Conservation (phyloP, 305 asterid genomes). For the Fraxinus dipetala region DNA sequence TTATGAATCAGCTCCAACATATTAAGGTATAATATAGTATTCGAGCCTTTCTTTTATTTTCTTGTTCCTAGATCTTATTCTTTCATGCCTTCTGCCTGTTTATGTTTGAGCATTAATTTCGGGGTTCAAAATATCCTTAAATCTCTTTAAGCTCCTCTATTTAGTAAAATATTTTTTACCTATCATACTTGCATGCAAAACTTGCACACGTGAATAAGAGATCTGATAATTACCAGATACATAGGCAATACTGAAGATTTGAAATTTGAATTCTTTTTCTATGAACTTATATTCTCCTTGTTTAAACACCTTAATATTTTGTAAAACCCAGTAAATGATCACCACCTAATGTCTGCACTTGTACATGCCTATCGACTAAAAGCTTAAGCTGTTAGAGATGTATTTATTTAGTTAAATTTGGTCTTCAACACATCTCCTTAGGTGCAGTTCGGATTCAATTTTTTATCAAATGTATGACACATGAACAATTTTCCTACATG, state of each 20-base stretch:
- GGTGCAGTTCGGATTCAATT: neutral
- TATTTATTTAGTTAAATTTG: neutral
- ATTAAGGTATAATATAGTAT: constrained; percentile 44
- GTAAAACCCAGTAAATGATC: neutral
- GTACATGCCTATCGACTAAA: neutral
- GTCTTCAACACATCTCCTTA: neutral
- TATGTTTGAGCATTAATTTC: neutral
- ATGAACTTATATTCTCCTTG: neutral
- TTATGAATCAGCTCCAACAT: constrained; percentile 62
- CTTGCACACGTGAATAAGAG: neutral
- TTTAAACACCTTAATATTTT: neutral
- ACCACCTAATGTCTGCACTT: neutral
- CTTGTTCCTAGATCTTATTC: neutral
- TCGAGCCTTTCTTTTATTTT: neutral
- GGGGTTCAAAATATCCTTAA: neutral
- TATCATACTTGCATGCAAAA: neutral
- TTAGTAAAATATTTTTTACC: neutral
- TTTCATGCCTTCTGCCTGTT: neutral
- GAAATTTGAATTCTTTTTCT: neutral
- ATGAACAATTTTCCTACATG: neutral
- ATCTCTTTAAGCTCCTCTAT: neutral
- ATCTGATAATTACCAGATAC: neutral
- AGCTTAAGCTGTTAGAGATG: neutral
- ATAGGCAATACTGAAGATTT: neutral
- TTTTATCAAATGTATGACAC: neutral